Base-by-base conservation (phyloP, 192 early-diverging fungal species). In the Coemansia sp. region DNA sequence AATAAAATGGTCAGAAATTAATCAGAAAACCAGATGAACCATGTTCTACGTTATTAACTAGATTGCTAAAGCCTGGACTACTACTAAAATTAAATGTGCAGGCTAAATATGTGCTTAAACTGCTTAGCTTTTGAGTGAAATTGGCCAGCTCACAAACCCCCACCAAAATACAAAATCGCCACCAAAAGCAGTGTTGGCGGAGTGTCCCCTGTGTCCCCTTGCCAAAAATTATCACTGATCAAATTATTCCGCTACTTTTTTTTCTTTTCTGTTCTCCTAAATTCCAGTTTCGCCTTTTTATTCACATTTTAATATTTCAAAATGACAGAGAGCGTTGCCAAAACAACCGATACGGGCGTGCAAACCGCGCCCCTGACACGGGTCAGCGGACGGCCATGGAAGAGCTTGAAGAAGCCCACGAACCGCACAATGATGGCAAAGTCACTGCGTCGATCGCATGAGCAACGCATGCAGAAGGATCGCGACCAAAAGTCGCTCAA, bases 341-440 rank as follows among this genome's bases (percentile, higher is more conserved):
- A 53, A 21, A 60, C 38, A 18, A 37, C 21, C 34, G 46, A 55
- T 64, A 56, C 44, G 47, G 38, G 26, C 55, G 56, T 2, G 25
- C 21, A 66, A 51, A 31, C 38, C 37, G 42, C 67, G 5, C 68
- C 77, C 5, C 61, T 66, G n/a, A 60, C 68, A 9, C 71, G 77
- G 25, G 69, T 80, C 15, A 73, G 71, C 40, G 78, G 78, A n/a
- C 56, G 64, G 24, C 31, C 60, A n/a, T 81, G 78, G 78, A 81
- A 81, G 78, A 38, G 25, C 2, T 21, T 65, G 17, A 81, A 74
- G 38, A 71, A 71, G 34, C 63, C 78, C 15, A 60, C 71, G 6
- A 60, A 75, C 50, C 71, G 78, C 40, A 48, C 78, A 12, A 81
- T 75, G 73, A 74, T 81, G 53, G 34, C 73, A 40, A 81, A 81